Percentiles rank a stretch among this genome's conserved stretches.
These are phyloP conservation scores for Apiotrichum akiyoshidainum DNA, from an alignment of 1,284 basidiomycete species.

Conservation along the genomic window DNA sequence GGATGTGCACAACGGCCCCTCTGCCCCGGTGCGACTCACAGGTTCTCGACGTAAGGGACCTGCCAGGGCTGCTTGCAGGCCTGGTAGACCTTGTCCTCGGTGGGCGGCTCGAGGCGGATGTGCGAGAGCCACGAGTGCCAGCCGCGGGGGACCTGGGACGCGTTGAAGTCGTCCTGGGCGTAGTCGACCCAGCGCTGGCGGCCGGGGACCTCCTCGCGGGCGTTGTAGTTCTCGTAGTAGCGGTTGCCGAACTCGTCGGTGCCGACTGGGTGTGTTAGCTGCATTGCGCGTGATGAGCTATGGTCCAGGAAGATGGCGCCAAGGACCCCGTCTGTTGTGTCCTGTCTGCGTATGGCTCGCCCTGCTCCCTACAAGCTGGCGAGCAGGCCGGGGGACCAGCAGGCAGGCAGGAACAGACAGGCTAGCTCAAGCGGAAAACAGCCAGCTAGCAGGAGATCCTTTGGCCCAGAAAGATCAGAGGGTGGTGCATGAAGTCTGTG, in stretches of 20 bases:
- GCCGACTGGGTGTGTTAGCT: constrained; percentile 57
- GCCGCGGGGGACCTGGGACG: constrained; percentile 83
- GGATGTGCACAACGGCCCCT: too few species aligned
- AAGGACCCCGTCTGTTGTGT: too few species aligned
- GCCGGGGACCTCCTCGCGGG: constrained; percentile 79
- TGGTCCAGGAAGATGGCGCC: background rate
- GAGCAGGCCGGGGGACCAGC: too few species aligned
- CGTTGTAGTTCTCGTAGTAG: constrained; percentile 85
- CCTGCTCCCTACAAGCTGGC: too few species aligned
- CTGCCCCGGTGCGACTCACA: constrained; percentile 58
- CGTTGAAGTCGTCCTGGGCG: constrained; percentile 81
- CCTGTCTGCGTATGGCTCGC: too few species aligned
- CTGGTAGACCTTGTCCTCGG: constrained; percentile 68
- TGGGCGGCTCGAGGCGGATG: constrained; percentile 76
- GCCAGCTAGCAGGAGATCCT: background rate
- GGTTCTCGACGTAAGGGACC: constrained; percentile 42
- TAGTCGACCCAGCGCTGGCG: constrained; percentile 93
- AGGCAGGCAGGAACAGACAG: too few species aligned
- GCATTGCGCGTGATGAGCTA: too few species aligned
- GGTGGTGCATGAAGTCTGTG: too few species aligned
- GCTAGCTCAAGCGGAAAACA: background rate
- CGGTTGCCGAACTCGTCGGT: constrained; percentile 87
- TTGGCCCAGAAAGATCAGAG: background rate
- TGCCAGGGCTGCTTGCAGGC: constrained; percentile 72
- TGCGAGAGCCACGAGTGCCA: constrained; percentile 95